A percentile compares a stretch with the other conserved stretches of the same genome.
Evolutionary conservation across 768 basidiomycete species (phyloP).

Genomic region (Dioszegia hungarica): DNA sequence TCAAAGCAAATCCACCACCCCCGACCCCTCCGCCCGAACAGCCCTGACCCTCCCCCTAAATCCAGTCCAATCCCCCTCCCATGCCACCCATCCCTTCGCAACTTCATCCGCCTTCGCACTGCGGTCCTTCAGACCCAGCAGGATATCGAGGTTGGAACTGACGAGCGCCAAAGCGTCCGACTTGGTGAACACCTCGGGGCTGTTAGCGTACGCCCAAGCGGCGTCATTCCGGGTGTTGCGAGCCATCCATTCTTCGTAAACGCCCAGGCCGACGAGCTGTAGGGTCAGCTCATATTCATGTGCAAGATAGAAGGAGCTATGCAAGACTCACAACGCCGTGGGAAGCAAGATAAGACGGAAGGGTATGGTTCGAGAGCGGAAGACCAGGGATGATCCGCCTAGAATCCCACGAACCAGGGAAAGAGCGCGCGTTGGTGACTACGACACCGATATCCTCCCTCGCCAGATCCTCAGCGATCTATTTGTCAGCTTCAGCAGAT

Average conservation of each 20-base stretch:
- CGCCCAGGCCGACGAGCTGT: conserved; percentile 53
- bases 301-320: conserved; percentile 41
- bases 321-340: conserved; percentile 63
- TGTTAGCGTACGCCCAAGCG: conserved; percentile 64
- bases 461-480: conserved; percentile 66
- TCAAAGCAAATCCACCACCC: conserved; percentile 56
- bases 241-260: conserved; percentile 62
- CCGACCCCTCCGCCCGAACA: conserved; percentile 53
- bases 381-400: conserved; percentile 64
- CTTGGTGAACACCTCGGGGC: conserved; percentile 51
- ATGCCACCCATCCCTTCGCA: conserved; percentile 41
- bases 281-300: neutral
- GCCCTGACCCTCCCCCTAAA: conserved; percentile 55
- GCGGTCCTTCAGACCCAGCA: conserved; percentile 51
- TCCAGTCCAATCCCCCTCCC: conserved; percentile 58
- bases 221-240: conserved; percentile 74
- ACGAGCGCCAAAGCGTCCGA: conserved; percentile 56
- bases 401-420: conserved; percentile 67
- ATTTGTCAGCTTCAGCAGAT: conserved; percentile 56
- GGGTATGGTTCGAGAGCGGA: conserved; percentile 62
- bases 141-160: conserved; percentile 57
- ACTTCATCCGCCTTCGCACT: conserved; percentile 3
- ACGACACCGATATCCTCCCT: conserved; percentile 67
- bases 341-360: conserved; percentile 59
- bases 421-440: conserved; percentile 62